phyloP scores from a whole-genome alignment of 345 rosid genomes.

The Trapa bicornis region DNA sequence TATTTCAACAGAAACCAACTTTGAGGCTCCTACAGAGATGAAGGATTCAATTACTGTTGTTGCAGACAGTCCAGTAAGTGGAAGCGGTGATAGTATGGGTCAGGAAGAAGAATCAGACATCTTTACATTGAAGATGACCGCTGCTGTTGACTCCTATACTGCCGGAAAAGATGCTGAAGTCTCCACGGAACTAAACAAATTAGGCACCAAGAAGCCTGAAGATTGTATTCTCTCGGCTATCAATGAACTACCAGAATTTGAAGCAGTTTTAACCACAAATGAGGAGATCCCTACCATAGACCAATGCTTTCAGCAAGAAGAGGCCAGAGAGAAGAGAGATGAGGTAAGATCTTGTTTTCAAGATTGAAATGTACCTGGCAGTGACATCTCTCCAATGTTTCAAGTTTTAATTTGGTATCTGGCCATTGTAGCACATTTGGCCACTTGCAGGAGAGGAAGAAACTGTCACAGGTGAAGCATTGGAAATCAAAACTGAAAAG shows the following conservation, averaged over 20 bases:
- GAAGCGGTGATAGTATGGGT: background rate
- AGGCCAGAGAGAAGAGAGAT: constrained; percentile 10
- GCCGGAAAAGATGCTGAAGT: constrained; percentile 5
- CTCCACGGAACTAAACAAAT: background rate
- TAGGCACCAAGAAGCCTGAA: background rate
- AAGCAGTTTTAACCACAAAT: constrained; percentile 9
- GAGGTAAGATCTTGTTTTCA: too few relatives aligned
- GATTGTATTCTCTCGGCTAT: background rate
- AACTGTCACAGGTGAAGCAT: background rate
- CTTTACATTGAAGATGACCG: background rate
- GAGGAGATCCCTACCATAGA: constrained; percentile 8
- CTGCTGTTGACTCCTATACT: constrained; percentile 1
- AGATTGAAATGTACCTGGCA: background rate
- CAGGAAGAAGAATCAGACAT: constrained; percentile 4
- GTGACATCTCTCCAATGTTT: background rate
- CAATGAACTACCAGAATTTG: too few relatives aligned
- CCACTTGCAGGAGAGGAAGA: background rate
- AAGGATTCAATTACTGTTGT: too few relatives aligned
- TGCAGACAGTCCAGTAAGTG: background rate
- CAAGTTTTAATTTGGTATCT: background rate
- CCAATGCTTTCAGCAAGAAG: constrained; percentile 7
- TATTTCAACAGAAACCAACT: too few relatives aligned
- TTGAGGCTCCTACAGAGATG: too few relatives aligned
- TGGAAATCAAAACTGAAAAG: background rate
- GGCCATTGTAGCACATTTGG: background rate